phyloP scores from a whole-genome alignment of 129 eudicot genomes.

The Artemisia argyi region DNA sequence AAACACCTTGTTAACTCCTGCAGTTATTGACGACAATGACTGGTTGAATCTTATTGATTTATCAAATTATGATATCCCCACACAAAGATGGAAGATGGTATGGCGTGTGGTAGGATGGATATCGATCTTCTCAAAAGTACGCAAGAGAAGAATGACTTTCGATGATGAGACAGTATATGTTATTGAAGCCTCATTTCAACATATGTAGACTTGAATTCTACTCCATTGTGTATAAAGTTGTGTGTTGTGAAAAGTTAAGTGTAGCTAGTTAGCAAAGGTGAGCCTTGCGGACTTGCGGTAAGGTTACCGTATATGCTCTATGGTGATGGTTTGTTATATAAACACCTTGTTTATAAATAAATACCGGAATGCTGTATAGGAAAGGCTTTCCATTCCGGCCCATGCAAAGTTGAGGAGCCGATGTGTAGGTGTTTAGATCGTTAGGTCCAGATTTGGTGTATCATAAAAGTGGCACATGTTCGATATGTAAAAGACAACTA shows the following conservation, averaged over 20 bases:
- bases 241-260: constrained; percentile 1
- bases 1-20: neutral
- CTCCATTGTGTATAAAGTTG: neutral
- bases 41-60: neutral
- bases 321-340: neutral
- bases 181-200: constrained; percentile 9
- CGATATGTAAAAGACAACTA: neutral
- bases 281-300: neutral
- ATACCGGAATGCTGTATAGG: neutral
- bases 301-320: neutral
- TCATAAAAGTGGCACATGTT: neutral
- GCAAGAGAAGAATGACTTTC: constrained; percentile 16
- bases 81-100: constrained; percentile 28
- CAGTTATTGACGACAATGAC: neutral
- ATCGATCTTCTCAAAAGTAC: constrained; percentile 16
- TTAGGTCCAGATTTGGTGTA: neutral
- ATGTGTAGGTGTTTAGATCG: neutral
- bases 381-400: constrained; percentile 4
- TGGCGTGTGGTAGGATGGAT: constrained; percentile 33
- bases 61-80: neutral
- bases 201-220: neutral
- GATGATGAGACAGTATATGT: neutral
- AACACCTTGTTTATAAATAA: neutral
- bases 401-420: constrained; percentile 17
- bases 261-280: neutral